Evolutionary conservation across 2,329 filamentous ascomycete species (phyloP).

Genomic region (Plenodomus tracheiphilus): DNA sequence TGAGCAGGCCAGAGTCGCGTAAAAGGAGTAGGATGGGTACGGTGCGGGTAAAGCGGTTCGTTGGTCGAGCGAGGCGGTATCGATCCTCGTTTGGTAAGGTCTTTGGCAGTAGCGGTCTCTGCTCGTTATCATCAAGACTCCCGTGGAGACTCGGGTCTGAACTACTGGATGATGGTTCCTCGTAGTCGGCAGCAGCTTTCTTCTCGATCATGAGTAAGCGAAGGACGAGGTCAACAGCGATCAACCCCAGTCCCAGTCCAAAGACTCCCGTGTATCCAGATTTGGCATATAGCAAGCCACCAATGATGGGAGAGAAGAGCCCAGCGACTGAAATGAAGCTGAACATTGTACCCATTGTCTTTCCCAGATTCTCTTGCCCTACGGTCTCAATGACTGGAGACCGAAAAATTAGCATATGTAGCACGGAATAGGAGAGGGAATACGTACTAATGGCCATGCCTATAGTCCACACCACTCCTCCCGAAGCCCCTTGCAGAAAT

Average conservation of each 20-base stretch:
- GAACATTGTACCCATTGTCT: constrained; percentile 64
- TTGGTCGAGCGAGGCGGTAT: constrained; percentile 51
- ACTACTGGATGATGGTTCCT: constrained; percentile 11
- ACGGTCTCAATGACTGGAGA: constrained; percentile 58
- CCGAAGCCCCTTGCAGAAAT: constrained; percentile 61
- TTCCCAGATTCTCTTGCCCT: constrained; percentile 59
- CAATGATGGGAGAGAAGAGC: constrained; percentile 60
- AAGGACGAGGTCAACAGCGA: constrained; percentile 63
- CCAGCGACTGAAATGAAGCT: constrained; percentile 62
- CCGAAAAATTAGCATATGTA: neutral
- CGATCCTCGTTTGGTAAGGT: constrained; percentile 21
- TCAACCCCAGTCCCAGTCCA: constrained; percentile 57
- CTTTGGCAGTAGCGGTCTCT: constrained; percentile 27
- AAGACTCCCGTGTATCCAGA: constrained; percentile 64
- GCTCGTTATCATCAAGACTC: constrained; percentile 22
- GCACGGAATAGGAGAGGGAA: neutral
- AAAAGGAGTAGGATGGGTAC: constrained; percentile 55
- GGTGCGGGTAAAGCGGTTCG: constrained; percentile 44
- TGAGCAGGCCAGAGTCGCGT: constrained; percentile 33
- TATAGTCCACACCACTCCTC: constrained; percentile 63
- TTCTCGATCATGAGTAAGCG: constrained; percentile 66
- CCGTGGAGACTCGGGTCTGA: constrained; percentile 6
- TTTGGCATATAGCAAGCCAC: constrained; percentile 63
- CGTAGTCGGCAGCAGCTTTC: constrained; percentile 56
- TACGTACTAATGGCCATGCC: constrained; percentile 56